phyloP scores from a whole-genome alignment of 176 grass and related monocot genomes.

The Carex littledalei region DNA sequence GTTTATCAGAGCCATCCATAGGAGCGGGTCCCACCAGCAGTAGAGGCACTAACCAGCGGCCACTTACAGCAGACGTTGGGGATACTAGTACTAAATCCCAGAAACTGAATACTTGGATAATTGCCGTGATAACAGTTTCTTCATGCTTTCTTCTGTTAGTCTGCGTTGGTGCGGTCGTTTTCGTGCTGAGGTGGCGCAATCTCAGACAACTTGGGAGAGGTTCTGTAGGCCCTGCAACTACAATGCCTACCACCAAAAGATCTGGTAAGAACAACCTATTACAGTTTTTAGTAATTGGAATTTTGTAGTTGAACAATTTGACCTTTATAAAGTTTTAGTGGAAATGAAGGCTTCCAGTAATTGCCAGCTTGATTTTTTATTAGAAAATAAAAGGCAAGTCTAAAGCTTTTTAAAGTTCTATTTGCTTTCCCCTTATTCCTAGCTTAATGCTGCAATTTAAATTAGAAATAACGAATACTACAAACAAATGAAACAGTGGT shows the following conservation, averaged over 20 bases:
- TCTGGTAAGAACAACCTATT: conserved; percentile 36
- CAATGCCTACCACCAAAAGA: conserved; percentile 50
- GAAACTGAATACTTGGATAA: conserved; percentile 68
- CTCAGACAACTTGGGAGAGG: conserved; percentile 24
- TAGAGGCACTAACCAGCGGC: conserved; percentile 30
- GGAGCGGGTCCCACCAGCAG: conserved; percentile 26
- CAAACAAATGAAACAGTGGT: not conserved
- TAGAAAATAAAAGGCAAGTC: too few relatives aligned
- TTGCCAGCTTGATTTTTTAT: conserved; percentile 6
- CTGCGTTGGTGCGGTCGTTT: conserved; percentile 44
- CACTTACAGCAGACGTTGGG: conserved; percentile 50
- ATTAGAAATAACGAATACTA: too few relatives aligned
- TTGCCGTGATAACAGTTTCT: conserved; percentile 52
- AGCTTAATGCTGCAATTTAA: too few relatives aligned
- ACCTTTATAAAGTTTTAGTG: not conserved
- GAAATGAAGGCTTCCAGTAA: not conserved
- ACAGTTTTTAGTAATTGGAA: not conserved
- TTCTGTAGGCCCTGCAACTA: conserved; percentile 40
- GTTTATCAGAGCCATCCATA: conserved; percentile 27
- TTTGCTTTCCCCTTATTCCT: too few relatives aligned
- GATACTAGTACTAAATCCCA: conserved; percentile 29
- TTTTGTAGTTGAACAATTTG: not conserved
- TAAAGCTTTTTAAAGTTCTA: too few relatives aligned
- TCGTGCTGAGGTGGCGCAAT: conserved; percentile 51
- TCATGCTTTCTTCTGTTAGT: conserved; percentile 50